Percentiles rank a stretch among this genome's conserved stretches.
Conservation (phyloP, 768 basidiomycete genomes). For the Suillus subluteus region DNA sequence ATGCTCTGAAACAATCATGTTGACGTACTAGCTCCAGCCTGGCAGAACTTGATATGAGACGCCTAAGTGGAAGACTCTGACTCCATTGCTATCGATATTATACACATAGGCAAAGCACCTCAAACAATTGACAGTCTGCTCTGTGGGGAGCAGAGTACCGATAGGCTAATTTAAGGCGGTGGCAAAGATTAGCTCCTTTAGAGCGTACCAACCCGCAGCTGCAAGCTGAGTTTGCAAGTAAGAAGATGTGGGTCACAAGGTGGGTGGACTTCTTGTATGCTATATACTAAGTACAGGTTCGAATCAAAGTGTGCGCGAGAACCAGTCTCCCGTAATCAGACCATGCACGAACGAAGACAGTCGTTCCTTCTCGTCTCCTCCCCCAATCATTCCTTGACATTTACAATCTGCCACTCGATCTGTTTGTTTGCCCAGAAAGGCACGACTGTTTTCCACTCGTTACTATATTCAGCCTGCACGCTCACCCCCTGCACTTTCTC, state of each 20-base stretch:
- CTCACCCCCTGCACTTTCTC: slow-evolving; percentile 40
- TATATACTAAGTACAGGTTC: not conserved
- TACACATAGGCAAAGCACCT: too few relatives aligned
- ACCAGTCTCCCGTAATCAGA: not conserved
- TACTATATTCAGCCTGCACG: slow-evolving; percentile 52
- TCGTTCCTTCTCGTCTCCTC: not conserved
- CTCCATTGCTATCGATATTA: too few relatives aligned
- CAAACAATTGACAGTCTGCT: not conserved
- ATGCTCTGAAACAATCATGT: not conserved
- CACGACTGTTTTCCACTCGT: slow-evolving; percentile 55
- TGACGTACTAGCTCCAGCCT: not conserved
- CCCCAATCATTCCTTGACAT: slow-evolving; percentile 13
- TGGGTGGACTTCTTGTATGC: not conserved
- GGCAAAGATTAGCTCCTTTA: not conserved
- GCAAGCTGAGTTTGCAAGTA: not conserved
- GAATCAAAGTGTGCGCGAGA: not conserved
- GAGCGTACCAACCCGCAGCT: not conserved
- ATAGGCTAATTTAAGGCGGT: too few relatives aligned
- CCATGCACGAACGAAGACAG: not conserved
- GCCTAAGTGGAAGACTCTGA: too few relatives aligned
- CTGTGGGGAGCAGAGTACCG: not conserved
- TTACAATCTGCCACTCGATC: slow-evolving; percentile 68
- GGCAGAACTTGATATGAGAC: too few relatives aligned
- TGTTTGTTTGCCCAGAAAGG: slow-evolving; percentile 90
- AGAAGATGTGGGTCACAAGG: not conserved